These are phyloP conservation scores for Podochytrium sp. DNA, from an alignment of 192 early-diverging fungal species.

Conservation along the genomic window DNA sequence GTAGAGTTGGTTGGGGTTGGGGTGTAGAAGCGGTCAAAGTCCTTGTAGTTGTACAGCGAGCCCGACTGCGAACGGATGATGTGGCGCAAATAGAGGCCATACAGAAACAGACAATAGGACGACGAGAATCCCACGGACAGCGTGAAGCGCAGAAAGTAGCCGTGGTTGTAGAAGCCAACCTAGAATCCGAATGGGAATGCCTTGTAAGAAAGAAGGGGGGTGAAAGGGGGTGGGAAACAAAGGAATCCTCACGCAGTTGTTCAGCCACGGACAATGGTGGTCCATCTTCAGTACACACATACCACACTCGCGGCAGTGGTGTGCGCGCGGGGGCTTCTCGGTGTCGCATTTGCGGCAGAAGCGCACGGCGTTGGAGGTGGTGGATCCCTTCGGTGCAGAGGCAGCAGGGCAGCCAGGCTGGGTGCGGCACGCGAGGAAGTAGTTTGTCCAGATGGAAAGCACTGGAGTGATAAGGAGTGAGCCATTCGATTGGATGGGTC, in stretches of 20 bases:
- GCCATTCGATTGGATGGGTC: no score
- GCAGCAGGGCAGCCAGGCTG: constrained; percentile 87
- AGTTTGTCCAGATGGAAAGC: constrained; percentile 84
- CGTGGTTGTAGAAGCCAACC: constrained; percentile 60
- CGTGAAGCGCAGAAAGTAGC: constrained; percentile 82
- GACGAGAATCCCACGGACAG: constrained; percentile 64
- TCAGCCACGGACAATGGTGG: constrained; percentile 83
- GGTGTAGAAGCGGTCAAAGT: constrained; percentile 43
- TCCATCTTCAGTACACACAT: constrained; percentile 60
- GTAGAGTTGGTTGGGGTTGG: constrained; percentile 63
- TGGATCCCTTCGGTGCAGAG: constrained; percentile 33
- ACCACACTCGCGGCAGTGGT: constrained; percentile 58
- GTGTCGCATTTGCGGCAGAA: constrained; percentile 53
- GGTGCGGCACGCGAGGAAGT: constrained; percentile 75
- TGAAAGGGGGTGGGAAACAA: constrained; percentile 75
- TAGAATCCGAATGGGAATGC: no score
- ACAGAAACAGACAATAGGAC: constrained; percentile 57
- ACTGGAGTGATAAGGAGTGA: no score
- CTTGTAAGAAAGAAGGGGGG: constrained; percentile 80
- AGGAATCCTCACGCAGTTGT: no score
- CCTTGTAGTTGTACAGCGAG: constrained; percentile 11
- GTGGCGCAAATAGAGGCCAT: constrained; percentile 58
- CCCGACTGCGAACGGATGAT: constrained; percentile 45
- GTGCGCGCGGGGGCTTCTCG: constrained; percentile 54
- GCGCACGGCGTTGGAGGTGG: constrained; percentile 25